A percentile compares a stretch with the other conserved stretches of the same genome.
phyloP scores from a whole-genome alignment of 768 basidiomycete genomes.

The Lactifluus volemus region DNA sequence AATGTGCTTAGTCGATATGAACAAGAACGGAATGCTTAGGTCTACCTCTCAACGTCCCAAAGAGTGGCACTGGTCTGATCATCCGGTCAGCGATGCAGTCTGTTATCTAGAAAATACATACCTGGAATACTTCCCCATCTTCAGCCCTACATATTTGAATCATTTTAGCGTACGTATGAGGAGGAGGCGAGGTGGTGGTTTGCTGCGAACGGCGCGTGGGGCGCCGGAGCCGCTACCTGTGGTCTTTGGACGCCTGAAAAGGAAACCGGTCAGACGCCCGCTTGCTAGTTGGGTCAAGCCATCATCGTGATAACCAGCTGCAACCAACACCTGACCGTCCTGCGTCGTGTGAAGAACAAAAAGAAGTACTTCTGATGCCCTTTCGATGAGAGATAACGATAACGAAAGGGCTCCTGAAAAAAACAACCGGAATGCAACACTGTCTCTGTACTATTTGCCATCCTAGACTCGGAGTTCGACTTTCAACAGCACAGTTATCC shows the following conservation, averaged over 20 bases:
- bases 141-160: conserved; percentile 36
- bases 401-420: background rate
- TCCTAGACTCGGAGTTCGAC: too few relatives aligned
- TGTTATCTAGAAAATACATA: conserved; percentile 5
- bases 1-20: conserved; percentile 9
- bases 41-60: conserved; percentile 69
- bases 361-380: background rate
- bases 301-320: background rate
- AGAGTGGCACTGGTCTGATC: conserved; percentile 50
- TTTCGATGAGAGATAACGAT: background rate
- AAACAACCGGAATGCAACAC: background rate
- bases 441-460: background rate
- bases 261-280: conserved; percentile 3
- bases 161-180: conserved; percentile 20
- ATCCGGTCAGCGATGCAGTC: background rate
- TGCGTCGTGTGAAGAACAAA: background rate
- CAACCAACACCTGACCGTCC: background rate
- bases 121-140: conserved; percentile 32
- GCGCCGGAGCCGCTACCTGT: background rate
- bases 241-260: conserved; percentile 9
- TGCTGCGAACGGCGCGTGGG: background rate
- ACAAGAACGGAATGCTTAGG: conserved; percentile 13
- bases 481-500: background rate
- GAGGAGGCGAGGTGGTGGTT: background rate
- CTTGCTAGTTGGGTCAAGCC: background rate